Percentiles rank a stretch among this genome's conserved stretches.
These are phyloP conservation scores for Paecilomyces niveus DNA, from an alignment of 2,329 filamentous ascomycete genomes.

Conservation along the genomic window DNA sequence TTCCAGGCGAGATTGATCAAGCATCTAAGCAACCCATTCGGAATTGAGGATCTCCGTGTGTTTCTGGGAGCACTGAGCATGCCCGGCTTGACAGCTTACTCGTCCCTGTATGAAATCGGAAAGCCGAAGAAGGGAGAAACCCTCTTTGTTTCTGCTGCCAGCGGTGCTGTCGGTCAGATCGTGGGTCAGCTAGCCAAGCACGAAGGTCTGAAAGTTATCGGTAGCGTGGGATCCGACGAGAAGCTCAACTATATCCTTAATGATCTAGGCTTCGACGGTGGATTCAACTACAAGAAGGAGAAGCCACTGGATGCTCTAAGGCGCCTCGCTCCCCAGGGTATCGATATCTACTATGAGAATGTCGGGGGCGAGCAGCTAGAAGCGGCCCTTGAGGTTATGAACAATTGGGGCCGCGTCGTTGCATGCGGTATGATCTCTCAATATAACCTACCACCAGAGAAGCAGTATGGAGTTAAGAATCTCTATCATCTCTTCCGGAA, in stretches of 20 bases:
- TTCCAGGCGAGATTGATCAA: background rate
- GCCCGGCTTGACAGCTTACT: slow-evolving; percentile 64
- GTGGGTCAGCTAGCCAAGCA: slow-evolving; percentile 72
- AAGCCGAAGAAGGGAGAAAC: slow-evolving; percentile 64
- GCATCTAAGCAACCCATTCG: background rate
- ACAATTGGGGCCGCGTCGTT: slow-evolving; percentile 55
- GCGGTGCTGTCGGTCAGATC: slow-evolving; percentile 67
- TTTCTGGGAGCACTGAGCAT: slow-evolving; percentile 61
- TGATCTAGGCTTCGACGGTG: slow-evolving; percentile 39
- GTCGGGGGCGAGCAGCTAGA: slow-evolving; percentile 64
- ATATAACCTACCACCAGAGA: slow-evolving; percentile 53
- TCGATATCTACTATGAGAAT: slow-evolving; percentile 73
- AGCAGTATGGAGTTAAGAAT: slow-evolving; percentile 57
- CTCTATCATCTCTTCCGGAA: slow-evolving; percentile 49
- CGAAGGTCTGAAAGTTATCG: slow-evolving; percentile 65
- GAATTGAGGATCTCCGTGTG: background rate
- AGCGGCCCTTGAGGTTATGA: slow-evolving; percentile 55
- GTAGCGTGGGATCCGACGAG: slow-evolving; percentile 66
- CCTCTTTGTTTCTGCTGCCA: slow-evolving; percentile 67
- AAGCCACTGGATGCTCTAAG: slow-evolving; percentile 55
- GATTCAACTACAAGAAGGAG: slow-evolving; percentile 6
- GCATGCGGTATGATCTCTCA: slow-evolving; percentile 59
- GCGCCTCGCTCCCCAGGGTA: slow-evolving; percentile 61
- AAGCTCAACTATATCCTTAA: slow-evolving; percentile 66
- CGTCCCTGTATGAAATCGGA: slow-evolving; percentile 61